Conservation (phyloP, 202 grass and related monocot genomes). For the Alloteropsis angusta region DNA sequence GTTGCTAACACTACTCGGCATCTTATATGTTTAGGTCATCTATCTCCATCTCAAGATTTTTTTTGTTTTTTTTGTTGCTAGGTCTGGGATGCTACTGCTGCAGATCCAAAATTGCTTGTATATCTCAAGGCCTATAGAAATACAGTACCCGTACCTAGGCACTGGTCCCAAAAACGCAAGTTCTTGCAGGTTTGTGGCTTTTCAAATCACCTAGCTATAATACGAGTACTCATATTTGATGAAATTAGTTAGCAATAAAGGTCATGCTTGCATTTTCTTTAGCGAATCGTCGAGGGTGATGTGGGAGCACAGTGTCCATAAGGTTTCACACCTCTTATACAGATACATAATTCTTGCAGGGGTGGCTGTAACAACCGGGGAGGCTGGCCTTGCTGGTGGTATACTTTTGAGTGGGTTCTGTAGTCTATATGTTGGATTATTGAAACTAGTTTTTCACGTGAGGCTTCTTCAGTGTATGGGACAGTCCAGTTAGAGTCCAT, state of each 20-base stretch:
- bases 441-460: constrained; percentile 36
- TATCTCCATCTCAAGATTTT: not conserved
- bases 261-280: not conserved
- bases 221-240: not conserved
- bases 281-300: not conserved
- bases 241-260: not conserved
- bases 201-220: not conserved
- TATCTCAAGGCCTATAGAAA: constrained; percentile 85
- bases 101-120: constrained; percentile 80
- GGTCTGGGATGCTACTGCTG: constrained; percentile 91
- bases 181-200: constrained; percentile 74
- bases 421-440: constrained; percentile 28
- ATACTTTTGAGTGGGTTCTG: constrained; percentile 39
- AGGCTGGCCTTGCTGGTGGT: constrained; percentile 44
- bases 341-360: constrained; percentile 87
- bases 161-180: constrained; percentile 91
- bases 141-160: constrained; percentile 86
- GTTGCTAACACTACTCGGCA: not conserved
- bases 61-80: constrained; percentile 18
- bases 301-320: constrained; percentile 49
- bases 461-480: constrained; percentile 8
- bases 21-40: not conserved
- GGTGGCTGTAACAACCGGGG: constrained; percentile 54
- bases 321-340: constrained; percentile 89
- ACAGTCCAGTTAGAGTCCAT: constrained; percentile 21